A percentile compares a stretch with the other conserved stretches of the same genome.
phyloP scores from a whole-genome alignment of 208 protist genomes.

The Acanthamoeba divionensis region DNA sequence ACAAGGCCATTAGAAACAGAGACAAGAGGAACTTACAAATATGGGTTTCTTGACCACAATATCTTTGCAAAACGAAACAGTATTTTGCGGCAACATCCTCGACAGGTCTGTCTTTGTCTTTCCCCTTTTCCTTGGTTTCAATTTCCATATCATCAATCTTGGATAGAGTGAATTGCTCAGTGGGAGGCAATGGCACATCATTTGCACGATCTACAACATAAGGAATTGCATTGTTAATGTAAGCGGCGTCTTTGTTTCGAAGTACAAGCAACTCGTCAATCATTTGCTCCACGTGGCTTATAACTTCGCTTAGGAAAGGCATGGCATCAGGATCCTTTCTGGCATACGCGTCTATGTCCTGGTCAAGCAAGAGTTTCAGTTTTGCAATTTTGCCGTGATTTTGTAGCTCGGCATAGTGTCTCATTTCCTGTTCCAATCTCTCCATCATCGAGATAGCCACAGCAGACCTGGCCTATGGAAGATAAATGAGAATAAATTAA shows the following conservation, averaged over 20 bases:
- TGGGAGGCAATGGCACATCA: neutral
- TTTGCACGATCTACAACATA: neutral
- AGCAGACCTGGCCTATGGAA: no score
- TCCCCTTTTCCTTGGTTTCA: neutral
- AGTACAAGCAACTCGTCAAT: neutral
- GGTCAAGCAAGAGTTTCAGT: slow-evolving; percentile 64
- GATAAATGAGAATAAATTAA: no score
- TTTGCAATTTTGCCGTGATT: slow-evolving; percentile 45
- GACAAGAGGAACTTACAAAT: neutral
- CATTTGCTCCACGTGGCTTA: neutral
- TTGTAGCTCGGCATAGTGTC: slow-evolving; percentile 73
- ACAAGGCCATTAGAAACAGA: neutral
- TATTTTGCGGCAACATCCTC: neutral
- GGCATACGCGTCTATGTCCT: slow-evolving; percentile 47
- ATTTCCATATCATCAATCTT: neutral
- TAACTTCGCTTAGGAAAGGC: neutral
- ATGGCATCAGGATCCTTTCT: neutral
- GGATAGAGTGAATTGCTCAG: neutral
- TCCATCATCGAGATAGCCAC: slow-evolving; percentile 81
- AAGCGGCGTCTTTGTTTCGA: neutral
- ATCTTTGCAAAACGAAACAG: neutral
- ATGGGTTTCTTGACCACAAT: neutral
- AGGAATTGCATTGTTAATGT: neutral
- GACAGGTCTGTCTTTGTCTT: neutral
- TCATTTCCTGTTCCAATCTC: slow-evolving; percentile 80